Evolutionary conservation across 2,329 filamentous ascomycete genomes (phyloP), one percentile per base, ranked within the genome.

Genomic region (Colletotrichum camelliae): DNA sequence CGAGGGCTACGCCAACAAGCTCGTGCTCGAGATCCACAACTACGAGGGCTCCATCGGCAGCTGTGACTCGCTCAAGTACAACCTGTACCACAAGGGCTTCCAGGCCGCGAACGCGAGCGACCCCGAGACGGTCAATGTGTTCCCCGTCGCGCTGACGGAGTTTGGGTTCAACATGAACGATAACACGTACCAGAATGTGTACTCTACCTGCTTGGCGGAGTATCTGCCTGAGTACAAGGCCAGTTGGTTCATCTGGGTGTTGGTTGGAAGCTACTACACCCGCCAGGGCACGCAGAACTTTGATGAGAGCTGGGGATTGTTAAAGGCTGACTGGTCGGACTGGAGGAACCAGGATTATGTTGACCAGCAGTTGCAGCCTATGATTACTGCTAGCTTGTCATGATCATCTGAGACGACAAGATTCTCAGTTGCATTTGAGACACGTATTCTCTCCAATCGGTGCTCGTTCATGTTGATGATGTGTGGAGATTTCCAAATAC

Each of bases 11-110:
- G 82, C 82, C 2, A 82, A 91, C 79, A 92, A 92, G 83, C 84
- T 92, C 0, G 90, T 91, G 9, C 85, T 92, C 4, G 91, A 93
- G 81, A 84, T 92, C 12, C 91, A 93, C 85, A 92, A 91, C 83
- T 93, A 93, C 81, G 85, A 90, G 75, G 90, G 86, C 77, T 79
- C 81, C n/a, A 86, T 87, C 4, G 85, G 81, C 0, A 87, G 84
- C 79, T 93, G 91, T 81, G 80, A 81, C 10, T 83, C 82, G 10
- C 85, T 92, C 15, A 82, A 85, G 76, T 81, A 83, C 66, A 87
- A 87, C 21, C 82, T 92, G 7, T 86, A 87, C 81, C 84, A 84
- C 68, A 86, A 87, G 74, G 91, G 90, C 0, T 92, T 91, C 84
- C 84, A 88, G 78, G 89, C 89, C 2, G 85, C 90, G 82, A 84